Percentiles rank a stretch among this genome's conserved stretches.
Evolutionary conservation across 1,284 basidiomycete genomes (phyloP).

Genomic region (Fomitopsis schrenkii): DNA sequence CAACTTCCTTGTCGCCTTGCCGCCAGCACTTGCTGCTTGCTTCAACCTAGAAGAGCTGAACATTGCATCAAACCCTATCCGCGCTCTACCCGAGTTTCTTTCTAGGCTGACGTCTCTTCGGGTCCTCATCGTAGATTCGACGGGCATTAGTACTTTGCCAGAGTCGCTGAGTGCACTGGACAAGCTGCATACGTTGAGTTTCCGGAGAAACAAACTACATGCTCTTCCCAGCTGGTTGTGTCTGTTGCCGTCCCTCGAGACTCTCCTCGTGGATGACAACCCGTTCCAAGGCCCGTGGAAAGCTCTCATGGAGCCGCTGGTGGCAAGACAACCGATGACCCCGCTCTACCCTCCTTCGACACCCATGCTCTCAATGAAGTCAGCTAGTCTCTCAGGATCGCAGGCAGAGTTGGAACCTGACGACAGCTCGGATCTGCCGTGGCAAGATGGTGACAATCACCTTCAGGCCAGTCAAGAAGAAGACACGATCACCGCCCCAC

Average conservation of each 20-base stretch:
- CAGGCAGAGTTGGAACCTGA: conserved; percentile 47
- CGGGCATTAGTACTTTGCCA: conserved; percentile 75
- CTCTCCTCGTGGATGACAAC: conserved; percentile 89
- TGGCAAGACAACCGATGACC: conserved; percentile 56
- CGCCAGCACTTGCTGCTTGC: conserved; percentile 76
- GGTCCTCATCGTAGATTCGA: conserved; percentile 87
- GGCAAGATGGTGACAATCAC: conserved; percentile 15
- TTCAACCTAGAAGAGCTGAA: conserved; percentile 89
- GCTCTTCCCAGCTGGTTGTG: conserved; percentile 94
- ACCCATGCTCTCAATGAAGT: conserved; percentile 50
- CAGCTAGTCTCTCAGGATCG: conserved; percentile 39
- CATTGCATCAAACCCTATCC: conserved; percentile 85
- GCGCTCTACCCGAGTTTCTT: conserved; percentile 80
- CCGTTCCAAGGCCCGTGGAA: conserved; percentile 92
- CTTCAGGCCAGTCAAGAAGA: conserved; percentile 38
- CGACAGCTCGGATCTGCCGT: conserved; percentile 44
- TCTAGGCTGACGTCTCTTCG: conserved; percentile 74
- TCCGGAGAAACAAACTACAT: conserved; percentile 85
- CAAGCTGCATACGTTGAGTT: conserved; percentile 81
- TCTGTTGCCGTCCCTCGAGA: conserved; percentile 78
- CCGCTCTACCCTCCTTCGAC: conserved; percentile 67
- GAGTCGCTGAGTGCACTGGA: conserved; percentile 63
- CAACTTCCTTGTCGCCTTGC: conserved; percentile 81
- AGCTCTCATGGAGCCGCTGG: conserved; percentile 78
- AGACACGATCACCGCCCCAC: conserved; percentile 65